Evolutionary conservation across 116 monocot species (phyloP).

Genomic region (Posidonia oceanica): DNA sequence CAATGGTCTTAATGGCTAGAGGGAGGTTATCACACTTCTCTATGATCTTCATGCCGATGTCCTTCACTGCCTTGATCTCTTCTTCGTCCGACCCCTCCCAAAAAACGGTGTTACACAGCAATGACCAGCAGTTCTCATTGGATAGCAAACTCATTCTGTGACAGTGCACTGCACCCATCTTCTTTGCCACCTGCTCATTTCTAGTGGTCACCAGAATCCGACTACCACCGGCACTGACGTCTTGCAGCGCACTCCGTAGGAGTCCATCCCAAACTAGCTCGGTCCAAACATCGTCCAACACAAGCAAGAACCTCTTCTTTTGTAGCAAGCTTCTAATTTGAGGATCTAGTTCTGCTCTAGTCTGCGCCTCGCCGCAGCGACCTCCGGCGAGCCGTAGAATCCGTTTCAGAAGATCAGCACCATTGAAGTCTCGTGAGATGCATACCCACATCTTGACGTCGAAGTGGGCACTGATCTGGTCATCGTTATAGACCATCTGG

Average conservation of each 20-base stretch:
- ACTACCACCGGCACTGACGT: neutral
- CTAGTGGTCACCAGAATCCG: constrained; percentile 9
- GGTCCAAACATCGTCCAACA: constrained; percentile 39
- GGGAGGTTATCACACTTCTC: constrained; percentile 13
- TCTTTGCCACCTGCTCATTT: neutral
- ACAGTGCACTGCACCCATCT: neutral
- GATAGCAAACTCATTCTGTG: constrained; percentile 3
- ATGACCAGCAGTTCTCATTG: neutral
- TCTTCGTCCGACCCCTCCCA: neutral
- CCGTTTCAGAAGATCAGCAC: constrained; percentile 22
- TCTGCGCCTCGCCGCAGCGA: constrained; percentile 3
- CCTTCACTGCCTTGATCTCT: neutral
- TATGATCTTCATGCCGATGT: constrained; percentile 5
- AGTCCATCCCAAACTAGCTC: constrained; percentile 12
- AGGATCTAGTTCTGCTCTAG: constrained; percentile 8
- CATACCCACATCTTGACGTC: constrained; percentile 29
- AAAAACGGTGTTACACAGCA: constrained; percentile 11
- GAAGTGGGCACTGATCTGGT: constrained; percentile 11
- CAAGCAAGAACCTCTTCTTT: constrained; percentile 26
- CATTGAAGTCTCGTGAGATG: constrained; percentile 16
- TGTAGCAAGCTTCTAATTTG: neutral
- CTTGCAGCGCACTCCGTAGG: constrained; percentile 9
- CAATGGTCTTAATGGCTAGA: constrained; percentile 10
- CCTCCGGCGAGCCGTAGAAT: constrained; percentile 12
- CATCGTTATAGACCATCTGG: constrained; percentile 20